Base-by-base conservation (phyloP, 352 stramenopile species). In the Pythium folliculosum region DNA sequence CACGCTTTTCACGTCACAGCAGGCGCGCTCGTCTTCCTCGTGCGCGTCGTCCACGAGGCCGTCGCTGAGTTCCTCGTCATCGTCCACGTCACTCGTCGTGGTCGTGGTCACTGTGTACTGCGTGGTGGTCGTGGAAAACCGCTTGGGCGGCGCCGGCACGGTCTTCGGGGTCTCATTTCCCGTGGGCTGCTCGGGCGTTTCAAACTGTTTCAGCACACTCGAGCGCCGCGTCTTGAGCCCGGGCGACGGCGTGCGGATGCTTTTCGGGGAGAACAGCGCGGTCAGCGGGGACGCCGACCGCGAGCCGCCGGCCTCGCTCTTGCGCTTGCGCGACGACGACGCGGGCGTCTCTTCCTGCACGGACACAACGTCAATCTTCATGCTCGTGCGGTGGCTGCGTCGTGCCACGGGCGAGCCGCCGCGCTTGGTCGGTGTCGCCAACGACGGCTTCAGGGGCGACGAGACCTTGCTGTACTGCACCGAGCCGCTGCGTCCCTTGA, bases 161-260 rank as follows among this genome's bases (percentile, higher is more conserved):
- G 63, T 74, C 57, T 61, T 38, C 37, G 67, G 55, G 5, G 64
- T 78, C 40, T 40, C 30, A 30, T 19, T 61, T n/a, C 48, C 62
- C 17, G 60, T 63, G 12, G 45, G 23, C 22, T 73, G 58, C 8
- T 75, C 65, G 21, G 55, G 64, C 7, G 58, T 65, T 19, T 66
- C 48, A 49, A 70, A 69, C 54, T 71, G 47, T 27, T 67, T 63
- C 37, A 72, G 49, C 21, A 73, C 59, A 68, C 63, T 71, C 14
- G 63, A 45, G 17, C 62, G 63, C 3, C 63, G 62, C 8, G 71
- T 67, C 32, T 70, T 65, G 2, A 63, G 49, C 1, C 57, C 68
- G 13, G 68, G 68, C 25, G 68, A 75, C 17, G 68, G 68, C 35
- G 68, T 75, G 23, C 51, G 45, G 32, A 72, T 72, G 45, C 9